A percentile compares a stretch with the other conserved stretches of the same genome.
Conservation (phyloP, 2,329 filamentous ascomycete species). For the Aspergillus sp. region DNA sequence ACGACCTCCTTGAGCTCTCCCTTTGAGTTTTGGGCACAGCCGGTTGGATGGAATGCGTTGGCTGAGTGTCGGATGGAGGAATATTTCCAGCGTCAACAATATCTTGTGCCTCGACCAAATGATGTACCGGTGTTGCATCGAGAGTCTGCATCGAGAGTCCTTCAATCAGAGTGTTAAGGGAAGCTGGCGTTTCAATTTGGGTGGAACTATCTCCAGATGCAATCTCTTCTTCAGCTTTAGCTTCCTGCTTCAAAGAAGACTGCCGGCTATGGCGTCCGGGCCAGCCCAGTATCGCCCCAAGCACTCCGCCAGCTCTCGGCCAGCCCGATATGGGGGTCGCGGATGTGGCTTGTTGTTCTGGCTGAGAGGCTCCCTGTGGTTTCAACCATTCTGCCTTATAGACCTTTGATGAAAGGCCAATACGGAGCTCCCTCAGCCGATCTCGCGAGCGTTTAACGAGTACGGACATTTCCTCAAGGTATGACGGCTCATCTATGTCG, state of each 20-base stretch:
- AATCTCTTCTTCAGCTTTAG: neutral
- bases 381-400: slow-evolving; percentile 30
- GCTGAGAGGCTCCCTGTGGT: slow-evolving; percentile 18
- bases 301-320: slow-evolving; percentile 34
- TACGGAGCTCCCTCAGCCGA: slow-evolving; percentile 67
- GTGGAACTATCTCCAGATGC: neutral
- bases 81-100: neutral
- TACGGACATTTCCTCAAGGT: slow-evolving; percentile 78
- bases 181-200: neutral
- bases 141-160: neutral
- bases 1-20: slow-evolving; percentile 5
- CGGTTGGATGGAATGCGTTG: neutral
- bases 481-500: slow-evolving; percentile 79
- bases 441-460: slow-evolving; percentile 70
- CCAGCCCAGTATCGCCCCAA: slow-evolving; percentile 29
- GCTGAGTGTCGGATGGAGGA: neutral
- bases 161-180: neutral
- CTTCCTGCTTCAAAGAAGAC: slow-evolving; percentile 5
- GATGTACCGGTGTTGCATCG: neutral
- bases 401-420: slow-evolving; percentile 62
- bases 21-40: slow-evolving; percentile 3
- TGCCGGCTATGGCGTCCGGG: neutral
- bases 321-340: slow-evolving; percentile 21
- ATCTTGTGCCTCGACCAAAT: neutral
- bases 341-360: slow-evolving; percentile 12